Percentiles rank a stretch among this genome's conserved stretches.
phyloP scores from a whole-genome alignment of 2,329 filamentous ascomycete species.

The Fusarium praegraminearum region DNA sequence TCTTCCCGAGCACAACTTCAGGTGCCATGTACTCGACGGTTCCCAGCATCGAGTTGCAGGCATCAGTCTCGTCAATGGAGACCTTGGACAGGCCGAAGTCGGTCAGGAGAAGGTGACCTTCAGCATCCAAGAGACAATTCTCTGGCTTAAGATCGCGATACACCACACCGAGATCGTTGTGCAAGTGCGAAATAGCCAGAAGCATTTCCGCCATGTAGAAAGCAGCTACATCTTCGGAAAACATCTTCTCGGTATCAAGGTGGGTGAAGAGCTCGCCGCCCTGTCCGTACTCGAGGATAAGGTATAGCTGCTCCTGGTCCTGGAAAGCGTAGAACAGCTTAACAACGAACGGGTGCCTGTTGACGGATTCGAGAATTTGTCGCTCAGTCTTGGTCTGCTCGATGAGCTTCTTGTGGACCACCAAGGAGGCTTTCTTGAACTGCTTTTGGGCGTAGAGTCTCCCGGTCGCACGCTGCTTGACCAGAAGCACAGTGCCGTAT shows the following conservation, averaged over 20 bases:
- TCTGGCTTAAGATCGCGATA: conserved; percentile 98
- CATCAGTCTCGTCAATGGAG: conserved; percentile 72
- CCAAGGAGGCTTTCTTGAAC: conserved; percentile 95
- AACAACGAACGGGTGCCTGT: conserved; percentile 96
- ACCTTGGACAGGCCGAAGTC: conserved; percentile 99
- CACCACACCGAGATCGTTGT: conserved; percentile 90
- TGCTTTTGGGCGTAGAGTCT: conserved; percentile 97
- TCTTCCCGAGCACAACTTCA: conserved; percentile 87
- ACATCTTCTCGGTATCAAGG: conserved; percentile 93
- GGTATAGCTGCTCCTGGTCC: conserved; percentile 95
- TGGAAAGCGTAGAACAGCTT: conserved; percentile 99
- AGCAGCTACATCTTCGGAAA: conserved; percentile 85
- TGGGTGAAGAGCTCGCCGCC: conserved; percentile 98
- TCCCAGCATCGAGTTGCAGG: conserved; percentile 89
- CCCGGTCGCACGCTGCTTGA: conserved; percentile 89
- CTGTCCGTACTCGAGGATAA: conserved; percentile 97
- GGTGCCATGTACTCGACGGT: conserved; percentile 99
- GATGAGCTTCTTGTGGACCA: conserved; percentile 93
- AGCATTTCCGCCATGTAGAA: conserved; percentile 99
- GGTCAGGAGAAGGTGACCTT: conserved; percentile 92
- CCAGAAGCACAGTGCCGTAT: conserved; percentile 93
- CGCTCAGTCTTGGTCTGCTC: conserved; percentile 99
- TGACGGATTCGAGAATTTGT: conserved; percentile 93
- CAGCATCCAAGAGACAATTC: conserved; percentile 91
- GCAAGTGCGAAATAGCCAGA: conserved; percentile 91